Conservation (phyloP, 139 green algal species). For the Micromonas commoda region DNA sequence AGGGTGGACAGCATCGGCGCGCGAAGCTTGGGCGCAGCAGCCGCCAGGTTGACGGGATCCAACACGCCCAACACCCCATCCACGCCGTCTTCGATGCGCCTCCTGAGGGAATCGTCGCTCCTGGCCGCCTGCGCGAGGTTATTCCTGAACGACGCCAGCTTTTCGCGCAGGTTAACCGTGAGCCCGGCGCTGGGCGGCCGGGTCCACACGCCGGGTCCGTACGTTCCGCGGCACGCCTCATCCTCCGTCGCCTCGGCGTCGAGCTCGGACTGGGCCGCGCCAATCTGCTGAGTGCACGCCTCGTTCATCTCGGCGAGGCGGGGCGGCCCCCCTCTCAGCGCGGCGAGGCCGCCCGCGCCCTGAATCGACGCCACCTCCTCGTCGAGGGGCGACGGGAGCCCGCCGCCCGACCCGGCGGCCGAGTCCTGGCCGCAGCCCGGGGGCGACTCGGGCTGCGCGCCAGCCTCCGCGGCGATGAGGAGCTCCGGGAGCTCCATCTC, state of each 20-base stretch:
- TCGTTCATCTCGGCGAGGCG: neutral
- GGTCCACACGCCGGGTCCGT: neutral
- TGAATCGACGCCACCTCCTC: neutral
- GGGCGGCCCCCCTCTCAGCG: neutral
- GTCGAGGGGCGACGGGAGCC: neutral
- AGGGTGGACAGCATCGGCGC: neutral
- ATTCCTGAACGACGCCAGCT: neutral
- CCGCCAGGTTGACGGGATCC: neutral
- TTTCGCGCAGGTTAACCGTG: neutral
- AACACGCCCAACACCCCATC: neutral
- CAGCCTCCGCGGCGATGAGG: neutral
- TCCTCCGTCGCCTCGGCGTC: constrained; percentile 19
- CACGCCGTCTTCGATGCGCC: neutral
- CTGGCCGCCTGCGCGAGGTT: neutral
- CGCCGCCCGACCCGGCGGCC: neutral
- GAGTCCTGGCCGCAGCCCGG: neutral
- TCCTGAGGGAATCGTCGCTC: neutral
- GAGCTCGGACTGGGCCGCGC: neutral
- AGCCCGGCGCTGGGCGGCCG: neutral
- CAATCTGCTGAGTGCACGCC: neutral
- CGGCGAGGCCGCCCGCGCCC: neutral
- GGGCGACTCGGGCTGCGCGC: too few relatives aligned
- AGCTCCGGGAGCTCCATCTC: constrained; percentile 20
- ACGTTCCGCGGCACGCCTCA: neutral
- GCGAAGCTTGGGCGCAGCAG: neutral